A percentile compares a stretch with the other conserved stretches of the same genome.
These are phyloP conservation scores for Inga leiocalycina DNA, from an alignment of 306 rosid genomes.

Conservation along the genomic window DNA sequence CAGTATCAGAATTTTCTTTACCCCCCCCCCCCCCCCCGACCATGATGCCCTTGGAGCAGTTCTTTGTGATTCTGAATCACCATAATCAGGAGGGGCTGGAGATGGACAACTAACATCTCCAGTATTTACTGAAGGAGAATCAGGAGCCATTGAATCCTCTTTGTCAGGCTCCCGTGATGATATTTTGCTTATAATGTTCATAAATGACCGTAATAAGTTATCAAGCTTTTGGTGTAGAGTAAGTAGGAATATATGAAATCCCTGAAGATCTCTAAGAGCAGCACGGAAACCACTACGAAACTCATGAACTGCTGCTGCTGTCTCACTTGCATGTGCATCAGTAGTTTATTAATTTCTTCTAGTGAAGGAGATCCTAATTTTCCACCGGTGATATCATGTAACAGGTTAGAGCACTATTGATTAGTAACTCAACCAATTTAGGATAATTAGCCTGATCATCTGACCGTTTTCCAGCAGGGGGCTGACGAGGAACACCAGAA, in stretches of 20 bases:
- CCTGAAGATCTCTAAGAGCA: slow-evolving; percentile 90
- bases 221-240: slow-evolving; percentile 88
- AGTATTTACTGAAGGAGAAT: slow-evolving; percentile 54
- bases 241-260: slow-evolving; percentile 79
- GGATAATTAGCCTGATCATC: slow-evolving; percentile 91
- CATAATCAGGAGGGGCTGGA: slow-evolving; percentile 61
- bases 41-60: slow-evolving; percentile 63
- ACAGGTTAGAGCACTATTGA: slow-evolving; percentile 76
- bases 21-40: too few species aligned
- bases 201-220: slow-evolving; percentile 62
- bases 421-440: slow-evolving; percentile 85
- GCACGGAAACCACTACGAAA: slow-evolving; percentile 85
- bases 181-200: slow-evolving; percentile 61
- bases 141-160: slow-evolving; percentile 61
- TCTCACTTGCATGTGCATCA: slow-evolving; percentile 44
- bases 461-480: slow-evolving; percentile 90
- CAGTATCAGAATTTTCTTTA: slow-evolving; percentile 56
- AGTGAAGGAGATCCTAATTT: slow-evolving; percentile 64
- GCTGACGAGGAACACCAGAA: slow-evolving; percentile 92
- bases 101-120: slow-evolving; percentile 43
- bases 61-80: slow-evolving; percentile 71
- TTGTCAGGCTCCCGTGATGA: slow-evolving; percentile 70
- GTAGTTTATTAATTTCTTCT: slow-evolving; percentile 40
- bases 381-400: slow-evolving; percentile 83
- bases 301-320: slow-evolving; percentile 56